phyloP scores from a whole-genome alignment of 306 rosid genomes.

The Erythrophleum fordii region DNA sequence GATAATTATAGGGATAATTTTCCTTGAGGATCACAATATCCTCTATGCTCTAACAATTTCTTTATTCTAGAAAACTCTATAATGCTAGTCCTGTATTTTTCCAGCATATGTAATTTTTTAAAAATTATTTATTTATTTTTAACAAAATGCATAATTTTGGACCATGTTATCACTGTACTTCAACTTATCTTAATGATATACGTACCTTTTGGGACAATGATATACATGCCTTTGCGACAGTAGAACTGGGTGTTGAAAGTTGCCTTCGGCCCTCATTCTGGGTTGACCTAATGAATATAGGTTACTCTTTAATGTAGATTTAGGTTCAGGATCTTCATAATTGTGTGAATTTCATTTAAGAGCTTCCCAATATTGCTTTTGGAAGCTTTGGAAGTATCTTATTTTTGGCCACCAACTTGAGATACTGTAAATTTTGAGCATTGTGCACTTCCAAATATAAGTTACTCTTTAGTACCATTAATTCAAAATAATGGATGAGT shows the following conservation, averaged over 20 bases:
- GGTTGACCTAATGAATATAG: background rate
- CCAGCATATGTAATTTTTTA: background rate
- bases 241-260: background rate
- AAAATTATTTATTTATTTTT: background rate
- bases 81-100: background rate
- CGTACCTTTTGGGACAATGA: background rate
- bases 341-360: conserved; percentile 1
- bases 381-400: background rate
- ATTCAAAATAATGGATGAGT: background rate
- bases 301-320: background rate
- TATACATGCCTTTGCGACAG: background rate
- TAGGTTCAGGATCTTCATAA: background rate
- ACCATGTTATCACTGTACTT: background rate
- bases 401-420: background rate
- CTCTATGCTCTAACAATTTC: background rate
- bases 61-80: background rate
- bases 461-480: background rate
- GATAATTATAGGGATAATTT: background rate
- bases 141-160: background rate
- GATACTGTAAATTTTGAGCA: background rate
- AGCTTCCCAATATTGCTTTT: background rate
- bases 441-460: background rate
- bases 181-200: background rate
- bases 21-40: background rate
- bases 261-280: background rate